These are phyloP conservation scores for Trichocladium uniseriatum DNA, from an alignment of 495 filamentous ascomycete species.

Conservation along the genomic window DNA sequence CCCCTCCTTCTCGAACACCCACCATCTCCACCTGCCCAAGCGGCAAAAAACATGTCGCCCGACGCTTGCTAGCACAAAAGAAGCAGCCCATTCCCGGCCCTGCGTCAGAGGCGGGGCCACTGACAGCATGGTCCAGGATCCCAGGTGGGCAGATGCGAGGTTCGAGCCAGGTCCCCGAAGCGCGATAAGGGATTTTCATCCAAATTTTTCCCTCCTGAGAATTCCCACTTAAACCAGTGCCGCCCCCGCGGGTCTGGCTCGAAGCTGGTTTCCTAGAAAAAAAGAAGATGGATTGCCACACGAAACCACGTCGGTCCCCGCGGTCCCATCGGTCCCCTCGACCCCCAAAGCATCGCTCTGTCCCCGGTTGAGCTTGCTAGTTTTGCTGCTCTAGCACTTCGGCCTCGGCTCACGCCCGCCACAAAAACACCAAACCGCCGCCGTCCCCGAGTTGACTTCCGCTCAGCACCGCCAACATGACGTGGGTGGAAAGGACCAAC, in stretches of 20 bases:
- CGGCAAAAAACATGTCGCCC: not conserved
- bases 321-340: too few species aligned
- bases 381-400: too few species aligned
- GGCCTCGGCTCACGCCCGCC: not conserved
- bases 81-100: too few species aligned
- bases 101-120: too few species aligned
- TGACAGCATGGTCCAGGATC: too few species aligned
- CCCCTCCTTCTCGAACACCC: not conserved
- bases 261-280: not conserved
- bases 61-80: too few species aligned
- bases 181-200: slow-evolving; percentile 25
- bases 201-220: slow-evolving; percentile 3
- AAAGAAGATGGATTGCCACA: too few species aligned
- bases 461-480: slow-evolving; percentile 21
- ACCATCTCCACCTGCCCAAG: not conserved
- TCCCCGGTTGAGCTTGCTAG: not conserved
- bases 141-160: not conserved
- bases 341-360: slow-evolving; percentile 4
- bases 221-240: not conserved
- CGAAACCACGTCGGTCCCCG: too few species aligned
- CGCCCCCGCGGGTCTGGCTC: not conserved
- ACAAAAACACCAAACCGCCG: not conserved
- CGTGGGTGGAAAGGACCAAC: slow-evolving; percentile 46
- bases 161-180: too few species aligned
- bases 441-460: not conserved